Conservation (phyloP, 495 filamentous ascomycete genomes). For the Podospora comata region DNA sequence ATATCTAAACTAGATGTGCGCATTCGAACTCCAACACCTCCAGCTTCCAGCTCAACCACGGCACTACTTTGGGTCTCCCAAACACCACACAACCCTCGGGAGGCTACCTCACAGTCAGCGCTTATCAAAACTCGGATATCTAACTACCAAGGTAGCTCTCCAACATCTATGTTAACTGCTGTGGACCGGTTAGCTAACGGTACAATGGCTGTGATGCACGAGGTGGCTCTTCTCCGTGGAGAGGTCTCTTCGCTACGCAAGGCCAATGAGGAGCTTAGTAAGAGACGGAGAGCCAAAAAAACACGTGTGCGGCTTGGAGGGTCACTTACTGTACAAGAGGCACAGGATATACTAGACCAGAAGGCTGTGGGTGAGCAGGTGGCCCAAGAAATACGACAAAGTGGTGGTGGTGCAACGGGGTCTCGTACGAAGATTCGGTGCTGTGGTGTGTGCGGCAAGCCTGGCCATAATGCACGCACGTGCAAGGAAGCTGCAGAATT, state of each 20-base stretch:
- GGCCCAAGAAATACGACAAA: too few species aligned
- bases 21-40: slow-evolving; percentile 3
- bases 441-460: too few species aligned
- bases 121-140: slow-evolving; percentile 5
- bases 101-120: background rate
- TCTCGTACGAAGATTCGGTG: too few species aligned
- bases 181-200: slow-evolving; percentile 9
- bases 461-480: slow-evolving; percentile 12
- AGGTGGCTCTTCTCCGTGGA: slow-evolving; percentile 6
- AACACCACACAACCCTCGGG: slow-evolving; percentile 12
- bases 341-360: too few species aligned
- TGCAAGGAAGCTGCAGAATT: slow-evolving; percentile 3
- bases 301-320: too few species aligned
- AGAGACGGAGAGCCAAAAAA: too few species aligned
- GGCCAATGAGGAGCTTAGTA: slow-evolving; percentile 10
- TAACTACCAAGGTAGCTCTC: background rate
- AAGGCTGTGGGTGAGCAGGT: too few species aligned
- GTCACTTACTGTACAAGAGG: too few species aligned
- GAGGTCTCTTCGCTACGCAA: slow-evolving; percentile 6
- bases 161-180: slow-evolving; percentile 8
- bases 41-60: background rate
- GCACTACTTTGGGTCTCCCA: background rate
- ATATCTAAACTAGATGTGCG: slow-evolving; percentile 11
- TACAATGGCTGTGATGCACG: slow-evolving; percentile 9
- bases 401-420: too few species aligned